Evolutionary conservation across 2,329 filamentous ascomycete species (phyloP).

Genomic region (Tolypocladium paradoxum): DNA sequence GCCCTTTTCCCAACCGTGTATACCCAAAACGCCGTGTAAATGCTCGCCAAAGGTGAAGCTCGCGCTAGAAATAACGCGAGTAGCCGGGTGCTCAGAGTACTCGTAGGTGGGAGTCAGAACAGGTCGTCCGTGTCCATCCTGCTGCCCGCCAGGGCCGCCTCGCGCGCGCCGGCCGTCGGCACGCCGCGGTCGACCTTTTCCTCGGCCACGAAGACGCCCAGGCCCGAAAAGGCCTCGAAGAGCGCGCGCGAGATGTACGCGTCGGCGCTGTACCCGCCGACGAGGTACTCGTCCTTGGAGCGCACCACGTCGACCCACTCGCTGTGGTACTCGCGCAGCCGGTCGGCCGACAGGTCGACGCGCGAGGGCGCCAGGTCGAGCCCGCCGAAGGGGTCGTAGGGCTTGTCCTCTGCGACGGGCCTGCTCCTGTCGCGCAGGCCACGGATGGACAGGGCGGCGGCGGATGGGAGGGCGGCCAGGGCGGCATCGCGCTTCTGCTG

Average conservation of each 20-base stretch:
- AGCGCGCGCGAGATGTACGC: conserved; percentile 77
- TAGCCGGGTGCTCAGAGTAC: neutral
- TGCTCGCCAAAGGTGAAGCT: neutral
- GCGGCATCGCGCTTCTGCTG: conserved; percentile 31
- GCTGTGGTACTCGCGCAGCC: conserved; percentile 59
- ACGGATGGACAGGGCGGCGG: conserved; percentile 52
- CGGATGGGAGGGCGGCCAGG: conserved; percentile 16
- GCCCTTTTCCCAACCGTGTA: neutral
- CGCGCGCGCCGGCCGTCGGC: conserved; percentile 21
- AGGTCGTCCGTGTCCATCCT: conserved; percentile 41
- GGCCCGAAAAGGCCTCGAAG: conserved; percentile 79
- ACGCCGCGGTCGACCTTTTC: conserved; percentile 43
- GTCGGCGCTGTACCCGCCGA: conserved; percentile 71
- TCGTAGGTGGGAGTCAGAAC: conserved; percentile 20
- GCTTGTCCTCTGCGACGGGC: conserved; percentile 44
- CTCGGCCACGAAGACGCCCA: conserved; percentile 79
- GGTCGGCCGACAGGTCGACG: conserved; percentile 42
- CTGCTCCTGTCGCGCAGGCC: conserved; percentile 60
- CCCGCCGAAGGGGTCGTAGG: conserved; percentile 84
- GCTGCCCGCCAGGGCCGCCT: conserved; percentile 19
- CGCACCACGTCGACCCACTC: conserved; percentile 59
- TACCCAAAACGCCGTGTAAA: neutral
- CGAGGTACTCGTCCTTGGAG: conserved; percentile 53
- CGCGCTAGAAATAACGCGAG: too few species aligned
- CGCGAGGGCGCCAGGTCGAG: conserved; percentile 57